Conservation (phyloP, 2,329 filamentous ascomycete genomes). For the Aspergillus costaricaensis region DNA sequence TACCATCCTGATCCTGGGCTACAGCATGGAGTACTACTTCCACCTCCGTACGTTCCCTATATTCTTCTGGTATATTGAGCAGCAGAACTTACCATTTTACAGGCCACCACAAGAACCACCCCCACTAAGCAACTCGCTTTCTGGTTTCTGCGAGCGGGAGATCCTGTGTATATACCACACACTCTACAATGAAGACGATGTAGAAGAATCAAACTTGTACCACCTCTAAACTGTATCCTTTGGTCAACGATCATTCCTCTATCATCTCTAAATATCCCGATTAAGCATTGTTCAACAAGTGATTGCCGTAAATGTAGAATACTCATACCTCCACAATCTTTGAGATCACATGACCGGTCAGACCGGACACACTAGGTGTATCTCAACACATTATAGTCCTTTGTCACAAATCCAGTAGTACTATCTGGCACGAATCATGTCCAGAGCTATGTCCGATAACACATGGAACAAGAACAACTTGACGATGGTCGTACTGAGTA, state of each 20-base stretch:
- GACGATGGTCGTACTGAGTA: too few species aligned
- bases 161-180: constrained; percentile 45
- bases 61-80: not conserved
- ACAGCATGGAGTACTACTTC: constrained; percentile 99
- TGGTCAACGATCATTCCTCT: too few species aligned
- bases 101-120: constrained; percentile 99
- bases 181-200: constrained; percentile 34
- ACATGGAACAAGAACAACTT: too few species aligned
- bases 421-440: too few species aligned
- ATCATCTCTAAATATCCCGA: not conserved
- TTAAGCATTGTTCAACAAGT: not conserved
- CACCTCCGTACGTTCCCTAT: constrained; percentile 77
- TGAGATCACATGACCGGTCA: too few species aligned
- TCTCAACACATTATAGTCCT: too few species aligned
- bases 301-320: too few species aligned
- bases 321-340: too few species aligned
- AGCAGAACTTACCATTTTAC: constrained; percentile 20
- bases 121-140: constrained; percentile 67
- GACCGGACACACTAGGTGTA: too few species aligned
- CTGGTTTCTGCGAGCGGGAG: constrained; percentile 25
- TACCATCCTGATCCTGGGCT: constrained; percentile 77
- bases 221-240: not conserved
- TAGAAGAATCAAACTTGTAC: constrained; percentile 27
- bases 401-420: too few species aligned
- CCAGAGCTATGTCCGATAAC: too few species aligned